Conservation (phyloP, 441 rosid species). For the Hura crepitans region DNA sequence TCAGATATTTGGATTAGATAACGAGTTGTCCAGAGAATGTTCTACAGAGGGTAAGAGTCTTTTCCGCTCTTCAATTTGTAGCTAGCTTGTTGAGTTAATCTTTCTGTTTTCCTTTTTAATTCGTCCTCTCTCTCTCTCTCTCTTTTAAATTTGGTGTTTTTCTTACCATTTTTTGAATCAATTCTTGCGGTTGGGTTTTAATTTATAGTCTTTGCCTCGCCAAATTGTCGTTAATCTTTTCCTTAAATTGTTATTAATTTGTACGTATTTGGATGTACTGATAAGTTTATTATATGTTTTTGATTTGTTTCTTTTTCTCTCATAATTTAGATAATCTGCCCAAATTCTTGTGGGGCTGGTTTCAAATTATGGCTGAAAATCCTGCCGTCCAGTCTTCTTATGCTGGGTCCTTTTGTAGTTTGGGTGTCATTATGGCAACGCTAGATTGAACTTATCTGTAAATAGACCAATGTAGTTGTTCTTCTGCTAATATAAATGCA, state of each 20-base stretch:
- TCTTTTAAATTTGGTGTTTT: neutral
- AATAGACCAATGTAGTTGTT: neutral
- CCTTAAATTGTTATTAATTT: too few species aligned
- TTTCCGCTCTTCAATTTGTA: neutral
- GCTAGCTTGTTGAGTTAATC: neutral
- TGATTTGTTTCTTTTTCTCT: too few species aligned
- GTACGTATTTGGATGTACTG: too few species aligned
- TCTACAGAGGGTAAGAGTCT: conserved; percentile 8
- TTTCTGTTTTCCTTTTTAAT: neutral
- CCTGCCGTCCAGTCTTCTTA: neutral
- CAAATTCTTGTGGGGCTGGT: too few species aligned
- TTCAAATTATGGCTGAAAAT: too few species aligned
- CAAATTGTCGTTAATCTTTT: too few species aligned
- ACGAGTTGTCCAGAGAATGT: neutral
- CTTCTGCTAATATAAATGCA: neutral
- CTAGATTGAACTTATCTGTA: neutral
- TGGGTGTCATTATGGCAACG: neutral
- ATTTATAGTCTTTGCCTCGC: too few species aligned
- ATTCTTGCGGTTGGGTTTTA: neutral
- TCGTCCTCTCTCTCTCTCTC: neutral
- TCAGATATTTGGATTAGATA: neutral
- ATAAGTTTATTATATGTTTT: too few species aligned
- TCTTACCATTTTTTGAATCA: neutral
- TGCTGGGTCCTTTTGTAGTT: neutral
- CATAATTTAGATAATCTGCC: too few species aligned